Percentiles rank a stretch among this genome's conserved stretches.
Evolutionary conservation across 2,329 filamentous ascomycete genomes (phyloP).

Genomic region (Fusarium sp.): DNA sequence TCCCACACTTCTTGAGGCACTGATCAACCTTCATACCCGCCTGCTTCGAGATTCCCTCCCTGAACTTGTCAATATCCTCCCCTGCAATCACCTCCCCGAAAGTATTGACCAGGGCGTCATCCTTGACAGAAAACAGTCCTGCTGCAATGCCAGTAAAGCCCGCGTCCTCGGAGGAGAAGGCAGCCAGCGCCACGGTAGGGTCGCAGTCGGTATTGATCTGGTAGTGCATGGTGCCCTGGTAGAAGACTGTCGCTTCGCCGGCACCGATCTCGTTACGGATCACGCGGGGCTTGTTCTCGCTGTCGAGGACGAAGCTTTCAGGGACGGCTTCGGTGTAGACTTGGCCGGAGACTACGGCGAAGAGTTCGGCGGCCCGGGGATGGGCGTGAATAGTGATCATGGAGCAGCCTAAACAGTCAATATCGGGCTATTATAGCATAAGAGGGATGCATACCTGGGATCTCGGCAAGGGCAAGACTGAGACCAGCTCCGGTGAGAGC

Average conservation of each 20-base stretch:
- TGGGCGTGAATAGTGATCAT: slow-evolving; percentile 68
- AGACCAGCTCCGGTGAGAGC: slow-evolving; percentile 63
- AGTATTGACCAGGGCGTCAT: slow-evolving; percentile 58
- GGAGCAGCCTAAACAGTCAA: slow-evolving; percentile 55
- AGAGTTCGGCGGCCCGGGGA: slow-evolving; percentile 64
- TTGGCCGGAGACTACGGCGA: slow-evolving; percentile 60
- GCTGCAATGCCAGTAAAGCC: slow-evolving; percentile 61
- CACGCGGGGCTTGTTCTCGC: slow-evolving; percentile 53
- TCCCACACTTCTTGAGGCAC: slow-evolving; percentile 55
- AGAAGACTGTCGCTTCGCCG: slow-evolving; percentile 64
- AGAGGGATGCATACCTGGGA: slow-evolving; percentile 49
- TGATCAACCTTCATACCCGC: slow-evolving; percentile 63
- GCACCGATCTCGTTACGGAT: slow-evolving; percentile 55
- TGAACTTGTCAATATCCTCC: slow-evolving; percentile 58
- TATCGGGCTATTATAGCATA: rapidly evolving
- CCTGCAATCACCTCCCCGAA: slow-evolving; percentile 60
- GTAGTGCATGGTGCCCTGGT: slow-evolving; percentile 64
- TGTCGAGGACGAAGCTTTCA: slow-evolving; percentile 58
- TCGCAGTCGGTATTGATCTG: slow-evolving; percentile 67
- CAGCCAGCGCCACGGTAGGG: slow-evolving; percentile 60
- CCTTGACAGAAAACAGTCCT: slow-evolving; percentile 59
- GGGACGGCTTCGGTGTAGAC: slow-evolving; percentile 63
- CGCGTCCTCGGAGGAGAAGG: slow-evolving; percentile 63
- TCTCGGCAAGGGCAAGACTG: slow-evolving; percentile 62
- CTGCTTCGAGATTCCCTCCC: slow-evolving; percentile 54